These are phyloP conservation scores for Reticulascus tulasneorum DNA, from an alignment of 2,329 filamentous ascomycete species.

Conservation along the genomic window DNA sequence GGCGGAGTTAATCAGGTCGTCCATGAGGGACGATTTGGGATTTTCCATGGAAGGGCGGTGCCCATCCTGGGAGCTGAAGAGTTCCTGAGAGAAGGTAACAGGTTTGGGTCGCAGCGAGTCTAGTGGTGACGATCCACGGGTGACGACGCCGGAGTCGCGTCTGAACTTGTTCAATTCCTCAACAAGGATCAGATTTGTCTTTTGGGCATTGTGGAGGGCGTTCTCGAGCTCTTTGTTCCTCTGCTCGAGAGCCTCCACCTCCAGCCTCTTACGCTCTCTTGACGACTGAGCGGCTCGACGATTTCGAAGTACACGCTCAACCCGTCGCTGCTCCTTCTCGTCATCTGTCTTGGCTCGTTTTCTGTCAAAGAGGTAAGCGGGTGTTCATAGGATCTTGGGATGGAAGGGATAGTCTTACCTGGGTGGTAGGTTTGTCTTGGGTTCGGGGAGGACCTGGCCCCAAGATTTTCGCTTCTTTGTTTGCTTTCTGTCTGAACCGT, in stretches of 20 bases:
- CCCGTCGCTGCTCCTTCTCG: slow-evolving; percentile 96
- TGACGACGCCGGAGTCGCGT: slow-evolving; percentile 36
- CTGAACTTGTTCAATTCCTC: slow-evolving; percentile 48
- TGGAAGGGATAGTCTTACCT: slow-evolving; percentile 50
- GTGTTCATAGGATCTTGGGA: neutral
- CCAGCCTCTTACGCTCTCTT: slow-evolving; percentile 80
- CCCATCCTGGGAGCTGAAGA: slow-evolving; percentile 48
- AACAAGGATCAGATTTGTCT: slow-evolving; percentile 43
- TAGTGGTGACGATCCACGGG: slow-evolving; percentile 36
- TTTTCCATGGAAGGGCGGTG: slow-evolving; percentile 25
- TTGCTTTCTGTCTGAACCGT: slow-evolving; percentile 68
- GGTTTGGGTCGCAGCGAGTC: slow-evolving; percentile 41
- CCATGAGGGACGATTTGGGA: slow-evolving; percentile 31
- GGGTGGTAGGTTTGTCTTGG: slow-evolving; percentile 92
- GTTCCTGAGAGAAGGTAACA: slow-evolving; percentile 54
- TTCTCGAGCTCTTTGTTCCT: slow-evolving; percentile 68
- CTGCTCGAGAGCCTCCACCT: slow-evolving; percentile 82
- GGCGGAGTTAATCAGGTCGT: slow-evolving; percentile 39
- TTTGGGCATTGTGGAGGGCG: slow-evolving; percentile 57
- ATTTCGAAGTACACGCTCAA: slow-evolving; percentile 95
- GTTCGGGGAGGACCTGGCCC: slow-evolving; percentile 94
- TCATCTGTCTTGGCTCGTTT: slow-evolving; percentile 99
- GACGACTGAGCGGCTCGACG: slow-evolving; percentile 95
- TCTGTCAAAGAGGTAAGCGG: slow-evolving; percentile 38
- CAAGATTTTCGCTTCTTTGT: slow-evolving; percentile 97